A percentile compares a stretch with the other conserved stretches of the same genome.
Evolutionary conservation across 441 rosid species (phyloP).

Genomic region (Gossypium davidsonii): DNA sequence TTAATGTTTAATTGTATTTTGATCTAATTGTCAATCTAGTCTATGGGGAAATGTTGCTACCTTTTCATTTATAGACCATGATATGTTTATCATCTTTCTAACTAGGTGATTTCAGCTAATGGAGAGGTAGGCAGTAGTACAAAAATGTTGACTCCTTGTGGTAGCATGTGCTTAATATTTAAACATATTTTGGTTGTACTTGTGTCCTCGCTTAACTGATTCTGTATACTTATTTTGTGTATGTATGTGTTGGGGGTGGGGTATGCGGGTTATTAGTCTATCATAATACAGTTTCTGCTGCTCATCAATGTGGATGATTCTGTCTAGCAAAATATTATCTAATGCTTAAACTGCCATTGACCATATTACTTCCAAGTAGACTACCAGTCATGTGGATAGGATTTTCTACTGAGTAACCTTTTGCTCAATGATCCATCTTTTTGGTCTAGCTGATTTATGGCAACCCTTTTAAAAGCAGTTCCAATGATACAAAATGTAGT

Average conservation of each 20-base stretch:
- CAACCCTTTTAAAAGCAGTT: not conserved
- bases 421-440: not conserved
- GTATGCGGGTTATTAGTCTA: not conserved
- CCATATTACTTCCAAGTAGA: not conserved
- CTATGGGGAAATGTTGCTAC: not conserved
- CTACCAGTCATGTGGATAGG: not conserved
- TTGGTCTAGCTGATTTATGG: not conserved
- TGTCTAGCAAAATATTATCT: not conserved
- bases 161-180: not conserved
- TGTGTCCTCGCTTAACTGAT: not conserved
- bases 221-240: not conserved
- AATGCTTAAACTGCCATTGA: not conserved
- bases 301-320: not conserved
- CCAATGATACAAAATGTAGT: not conserved
- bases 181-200: not conserved
- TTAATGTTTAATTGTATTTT: constrained; percentile 5
- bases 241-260: not conserved
- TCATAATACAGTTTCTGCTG: not conserved
- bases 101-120: not conserved
- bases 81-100: not conserved
- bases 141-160: not conserved
- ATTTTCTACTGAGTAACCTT: not conserved
- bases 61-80: not conserved
- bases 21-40: constrained; percentile 3
- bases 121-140: not conserved